phyloP scores from a whole-genome alignment of 2,329 filamentous ascomycete genomes.

The Xylariaceae sp. region DNA sequence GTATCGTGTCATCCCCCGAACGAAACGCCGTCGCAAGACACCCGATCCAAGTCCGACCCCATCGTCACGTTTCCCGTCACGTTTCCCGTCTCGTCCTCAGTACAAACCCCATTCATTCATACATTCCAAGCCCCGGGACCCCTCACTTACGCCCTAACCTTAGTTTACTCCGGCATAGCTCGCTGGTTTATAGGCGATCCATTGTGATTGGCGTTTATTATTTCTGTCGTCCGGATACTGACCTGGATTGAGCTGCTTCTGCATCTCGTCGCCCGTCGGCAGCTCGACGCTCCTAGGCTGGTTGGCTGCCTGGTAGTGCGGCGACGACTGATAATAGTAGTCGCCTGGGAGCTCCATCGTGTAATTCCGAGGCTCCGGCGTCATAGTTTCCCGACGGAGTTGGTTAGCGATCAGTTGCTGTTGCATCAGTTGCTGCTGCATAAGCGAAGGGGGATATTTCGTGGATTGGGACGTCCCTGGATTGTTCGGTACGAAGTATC shows the following conservation, averaged over 20 bases:
- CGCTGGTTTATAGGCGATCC: slow-evolving; percentile 34
- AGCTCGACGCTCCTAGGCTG: slow-evolving; percentile 33
- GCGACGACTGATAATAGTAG: slow-evolving; percentile 35
- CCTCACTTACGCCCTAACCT: slow-evolving; percentile 8
- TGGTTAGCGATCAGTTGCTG: slow-evolving; percentile 22
- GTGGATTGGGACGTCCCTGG: slow-evolving; percentile 32
- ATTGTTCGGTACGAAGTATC: slow-evolving; percentile 22
- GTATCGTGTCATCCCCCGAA: too few species aligned
- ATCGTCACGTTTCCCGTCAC: too few species aligned
- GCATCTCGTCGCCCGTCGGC: slow-evolving; percentile 43
- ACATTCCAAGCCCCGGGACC: neutral
- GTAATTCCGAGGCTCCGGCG: slow-evolving; percentile 16
- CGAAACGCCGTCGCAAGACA: too few species aligned
- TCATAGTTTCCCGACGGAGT: neutral
- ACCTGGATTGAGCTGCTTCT: slow-evolving; percentile 37
- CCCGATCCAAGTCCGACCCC: too few species aligned
- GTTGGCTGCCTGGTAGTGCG: slow-evolving; percentile 31
- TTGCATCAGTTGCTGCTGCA: slow-evolving; percentile 27
- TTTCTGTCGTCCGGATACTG: neutral
- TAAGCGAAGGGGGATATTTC: slow-evolving; percentile 17
- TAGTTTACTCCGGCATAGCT: slow-evolving; percentile 32
- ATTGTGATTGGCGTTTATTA: slow-evolving; percentile 20
- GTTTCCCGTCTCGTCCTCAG: neutral
- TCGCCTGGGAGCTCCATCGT: slow-evolving; percentile 44
- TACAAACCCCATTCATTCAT: slow-evolving; percentile 7